Percentiles rank a stretch among this genome's conserved stretches.
These are phyloP conservation scores for Penicillium cataractarum DNA, from an alignment of 495 filamentous ascomycete genomes.

Conservation along the genomic window DNA sequence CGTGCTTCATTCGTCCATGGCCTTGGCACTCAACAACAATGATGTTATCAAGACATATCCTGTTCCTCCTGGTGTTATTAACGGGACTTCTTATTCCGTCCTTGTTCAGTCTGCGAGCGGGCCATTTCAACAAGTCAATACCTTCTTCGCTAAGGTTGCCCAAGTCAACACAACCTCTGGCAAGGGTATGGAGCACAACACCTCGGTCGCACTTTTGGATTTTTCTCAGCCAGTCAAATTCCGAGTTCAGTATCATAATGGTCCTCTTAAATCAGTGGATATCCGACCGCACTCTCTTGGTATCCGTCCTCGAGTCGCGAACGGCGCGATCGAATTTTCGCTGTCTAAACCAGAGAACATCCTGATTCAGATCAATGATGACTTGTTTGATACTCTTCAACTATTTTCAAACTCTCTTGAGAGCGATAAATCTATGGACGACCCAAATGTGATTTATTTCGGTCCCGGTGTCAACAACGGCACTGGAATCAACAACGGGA, in stretches of 20 bases:
- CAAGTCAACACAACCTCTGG: background rate
- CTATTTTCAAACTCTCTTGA: background rate
- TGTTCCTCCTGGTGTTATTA: background rate
- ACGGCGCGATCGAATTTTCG: background rate
- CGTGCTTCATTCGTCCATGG: background rate
- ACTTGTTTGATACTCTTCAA: background rate
- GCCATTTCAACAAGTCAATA: background rate
- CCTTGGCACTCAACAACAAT: background rate
- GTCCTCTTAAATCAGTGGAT: background rate
- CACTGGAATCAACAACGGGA: background rate
- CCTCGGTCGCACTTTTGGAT: background rate
- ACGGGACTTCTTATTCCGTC: background rate
- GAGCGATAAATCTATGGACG: background rate
- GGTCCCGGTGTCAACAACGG: background rate
- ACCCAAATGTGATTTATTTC: background rate
- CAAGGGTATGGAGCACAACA: background rate
- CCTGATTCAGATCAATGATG: background rate
- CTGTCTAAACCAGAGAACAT: background rate
- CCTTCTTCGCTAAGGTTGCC: slow-evolving; percentile 2
- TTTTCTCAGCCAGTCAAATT: background rate
- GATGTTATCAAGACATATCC: background rate
- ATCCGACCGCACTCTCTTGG: background rate
- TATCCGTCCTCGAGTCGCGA: background rate
- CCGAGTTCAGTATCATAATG: background rate
- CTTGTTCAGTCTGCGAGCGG: background rate